Percentiles rank a stretch among this genome's conserved stretches.
These are phyloP conservation scores for Lipomyces yamadae DNA, from an alignment of 805 yeast species.

Conservation along the genomic window DNA sequence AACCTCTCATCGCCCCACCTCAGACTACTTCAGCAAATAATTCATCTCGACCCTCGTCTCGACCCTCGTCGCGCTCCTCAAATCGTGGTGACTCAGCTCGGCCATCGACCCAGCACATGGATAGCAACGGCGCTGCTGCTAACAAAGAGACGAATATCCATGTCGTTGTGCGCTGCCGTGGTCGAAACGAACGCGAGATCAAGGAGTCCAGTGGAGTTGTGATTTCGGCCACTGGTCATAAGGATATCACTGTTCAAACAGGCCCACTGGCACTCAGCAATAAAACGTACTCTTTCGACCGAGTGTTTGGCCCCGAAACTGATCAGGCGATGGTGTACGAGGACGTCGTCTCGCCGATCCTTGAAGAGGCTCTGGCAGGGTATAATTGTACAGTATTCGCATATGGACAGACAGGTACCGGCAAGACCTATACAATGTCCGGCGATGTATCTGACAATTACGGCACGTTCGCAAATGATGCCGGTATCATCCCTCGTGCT, in stretches of 20 bases:
- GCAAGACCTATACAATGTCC: constrained; percentile 59
- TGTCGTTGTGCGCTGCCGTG: constrained; percentile 69
- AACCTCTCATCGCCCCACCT: constrained; percentile 18
- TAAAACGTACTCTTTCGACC: constrained; percentile 74
- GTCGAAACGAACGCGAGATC: constrained; percentile 63
- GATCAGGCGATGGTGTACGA: constrained; percentile 71
- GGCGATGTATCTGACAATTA: constrained; percentile 40
- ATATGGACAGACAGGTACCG: constrained; percentile 81
- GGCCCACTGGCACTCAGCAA: constrained; percentile 45
- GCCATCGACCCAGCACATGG: background rate
- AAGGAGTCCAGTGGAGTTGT: constrained; percentile 63
- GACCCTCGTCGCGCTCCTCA: constrained; percentile 22
- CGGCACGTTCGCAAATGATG: constrained; percentile 48
- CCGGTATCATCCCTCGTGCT: constrained; percentile 70
- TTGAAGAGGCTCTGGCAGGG: constrained; percentile 74
- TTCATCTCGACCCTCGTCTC: constrained; percentile 25
- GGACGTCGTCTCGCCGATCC: constrained; percentile 65
- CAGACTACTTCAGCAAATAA: background rate
- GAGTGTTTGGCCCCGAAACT: constrained; percentile 80
- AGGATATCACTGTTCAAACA: constrained; percentile 56
- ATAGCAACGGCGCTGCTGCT: constrained; percentile 15
- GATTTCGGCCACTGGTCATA: constrained; percentile 56
- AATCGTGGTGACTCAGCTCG: background rate
- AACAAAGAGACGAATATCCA: constrained; percentile 54
- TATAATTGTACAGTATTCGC: constrained; percentile 77